A percentile compares a stretch with the other conserved stretches of the same genome.
phyloP scores from a whole-genome alignment of 2,329 filamentous ascomycete genomes.

The Fusarium sambucinum region DNA sequence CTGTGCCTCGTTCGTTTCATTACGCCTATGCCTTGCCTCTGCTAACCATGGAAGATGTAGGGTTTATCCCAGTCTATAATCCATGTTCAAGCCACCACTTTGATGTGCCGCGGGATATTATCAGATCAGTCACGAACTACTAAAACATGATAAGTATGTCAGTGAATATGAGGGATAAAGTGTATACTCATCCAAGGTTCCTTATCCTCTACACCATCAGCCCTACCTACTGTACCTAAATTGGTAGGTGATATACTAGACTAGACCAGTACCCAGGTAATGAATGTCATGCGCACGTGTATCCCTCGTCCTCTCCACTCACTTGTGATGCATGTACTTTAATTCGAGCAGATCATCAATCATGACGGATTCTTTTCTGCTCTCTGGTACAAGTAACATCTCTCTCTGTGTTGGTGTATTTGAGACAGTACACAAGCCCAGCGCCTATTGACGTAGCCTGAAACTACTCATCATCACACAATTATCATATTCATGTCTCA shows the following conservation, averaged over 20 bases:
- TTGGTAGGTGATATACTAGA: constrained; percentile 30
- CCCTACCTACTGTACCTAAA: constrained; percentile 25
- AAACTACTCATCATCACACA: constrained; percentile 31
- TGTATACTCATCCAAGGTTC: constrained; percentile 4
- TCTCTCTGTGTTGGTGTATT: not conserved
- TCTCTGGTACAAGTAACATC: not conserved
- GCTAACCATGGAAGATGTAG: constrained; percentile 43
- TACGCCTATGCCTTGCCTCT: constrained; percentile 21
- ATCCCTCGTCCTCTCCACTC: constrained; percentile 13
- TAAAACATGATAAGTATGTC: not conserved
- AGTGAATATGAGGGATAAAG: constrained; percentile 13
- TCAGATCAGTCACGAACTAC: not conserved
- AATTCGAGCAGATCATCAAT: constrained; percentile 5
- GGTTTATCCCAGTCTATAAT: constrained; percentile 18
- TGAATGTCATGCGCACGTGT: constrained; percentile 42
- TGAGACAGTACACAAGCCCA: not conserved
- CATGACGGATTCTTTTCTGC: constrained; percentile 3
- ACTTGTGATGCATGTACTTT: not conserved
- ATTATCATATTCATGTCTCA: constrained; percentile 9
- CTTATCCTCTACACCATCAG: constrained; percentile 12
- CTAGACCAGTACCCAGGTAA: constrained; percentile 10
- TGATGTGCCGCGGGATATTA: constrained; percentile 38
- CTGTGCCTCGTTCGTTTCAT: constrained; percentile 22
- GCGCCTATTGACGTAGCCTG: constrained; percentile 26
- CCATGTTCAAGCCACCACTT: constrained; percentile 21